Evolutionary conservation across 257 asterid species (phyloP).

Genomic region (Buddleja alternifolia): DNA sequence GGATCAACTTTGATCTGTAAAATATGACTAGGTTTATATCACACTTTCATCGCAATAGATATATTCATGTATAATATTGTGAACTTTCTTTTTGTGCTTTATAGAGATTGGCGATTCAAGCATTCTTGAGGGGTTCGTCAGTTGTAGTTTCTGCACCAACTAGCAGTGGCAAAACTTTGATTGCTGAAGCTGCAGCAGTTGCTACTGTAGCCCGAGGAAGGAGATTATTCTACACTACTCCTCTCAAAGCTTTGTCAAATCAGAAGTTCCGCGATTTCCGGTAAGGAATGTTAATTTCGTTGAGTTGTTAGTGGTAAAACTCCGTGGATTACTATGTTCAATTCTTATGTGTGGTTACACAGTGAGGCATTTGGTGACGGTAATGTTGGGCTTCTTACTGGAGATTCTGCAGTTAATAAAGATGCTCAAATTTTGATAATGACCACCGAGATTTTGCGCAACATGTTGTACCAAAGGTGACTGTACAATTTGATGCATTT

Average conservation of each 20-base stretch:
- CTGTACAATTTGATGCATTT: conserved; percentile 9
- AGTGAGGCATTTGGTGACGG: conserved; percentile 92
- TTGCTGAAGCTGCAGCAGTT: conserved; percentile 99
- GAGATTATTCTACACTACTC: conserved; percentile 95
- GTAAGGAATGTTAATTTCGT: conserved; percentile 37
- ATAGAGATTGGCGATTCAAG: conserved; percentile 78
- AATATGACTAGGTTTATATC: background rate
- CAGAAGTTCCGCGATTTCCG: conserved; percentile 98
- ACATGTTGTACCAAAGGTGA: conserved; percentile 92
- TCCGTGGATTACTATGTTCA: conserved; percentile 18
- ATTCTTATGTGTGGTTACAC: conserved; percentile 33
- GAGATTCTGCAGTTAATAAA: conserved; percentile 94
- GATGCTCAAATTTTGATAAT: conserved; percentile 94
- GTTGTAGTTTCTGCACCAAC: conserved; percentile 99
- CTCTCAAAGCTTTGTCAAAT: conserved; percentile 93
- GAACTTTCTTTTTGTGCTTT: conserved; percentile 12
- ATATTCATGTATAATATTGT: background rate
- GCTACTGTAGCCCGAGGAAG: conserved; percentile 86
- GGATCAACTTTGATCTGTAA: background rate
- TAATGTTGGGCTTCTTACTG: conserved; percentile 96
- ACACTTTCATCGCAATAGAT: background rate
- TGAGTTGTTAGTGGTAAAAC: conserved; percentile 11
- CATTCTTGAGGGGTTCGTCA: conserved; percentile 90
- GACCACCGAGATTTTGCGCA: conserved; percentile 98
- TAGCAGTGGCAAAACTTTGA: conserved; percentile 97